phyloP scores from a whole-genome alignment of 176 grass and related monocot species.

The Luzula sylvatica region DNA sequence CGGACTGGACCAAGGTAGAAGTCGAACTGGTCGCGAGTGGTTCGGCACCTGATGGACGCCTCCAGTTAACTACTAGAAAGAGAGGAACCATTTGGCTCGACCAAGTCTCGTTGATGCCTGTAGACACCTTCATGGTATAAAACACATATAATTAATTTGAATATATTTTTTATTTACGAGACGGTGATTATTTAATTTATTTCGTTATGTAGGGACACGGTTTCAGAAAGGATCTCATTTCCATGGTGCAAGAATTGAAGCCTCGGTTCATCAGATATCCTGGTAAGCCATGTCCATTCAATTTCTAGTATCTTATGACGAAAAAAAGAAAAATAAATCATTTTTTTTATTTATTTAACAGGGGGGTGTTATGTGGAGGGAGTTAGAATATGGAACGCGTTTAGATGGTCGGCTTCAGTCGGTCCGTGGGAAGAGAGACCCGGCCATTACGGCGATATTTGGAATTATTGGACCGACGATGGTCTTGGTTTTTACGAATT shows the following conservation, averaged over 20 bases:
- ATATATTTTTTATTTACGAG: not conserved
- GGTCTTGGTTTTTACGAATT: conserved; percentile 92
- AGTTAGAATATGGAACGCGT: conserved; percentile 73
- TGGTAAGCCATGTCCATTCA: conserved; percentile 31
- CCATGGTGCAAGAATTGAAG: conserved; percentile 70
- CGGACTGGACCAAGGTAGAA: conserved; percentile 30
- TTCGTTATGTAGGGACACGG: conserved; percentile 50
- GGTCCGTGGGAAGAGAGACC: conserved; percentile 90
- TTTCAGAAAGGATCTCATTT: conserved; percentile 56
- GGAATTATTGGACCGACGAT: conserved; percentile 95
- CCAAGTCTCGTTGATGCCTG: conserved; percentile 33
- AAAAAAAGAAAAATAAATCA: conserved; percentile 6
- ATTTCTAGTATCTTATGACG: not conserved
- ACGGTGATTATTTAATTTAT: not conserved
- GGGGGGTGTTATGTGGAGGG: conserved; percentile 84
- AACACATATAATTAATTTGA: conserved; percentile 2
- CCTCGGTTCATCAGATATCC: conserved; percentile 76
- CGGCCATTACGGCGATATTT: conserved; percentile 89
- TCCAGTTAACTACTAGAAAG: conserved; percentile 40
- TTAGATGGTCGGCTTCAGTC: conserved; percentile 61
- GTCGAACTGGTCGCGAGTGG: conserved; percentile 24
- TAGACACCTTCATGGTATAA: conserved; percentile 30
- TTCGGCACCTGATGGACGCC: conserved; percentile 18
- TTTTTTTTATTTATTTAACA: conserved; percentile 26
- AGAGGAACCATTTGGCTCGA: conserved; percentile 39